Evolutionary conservation across 108 stramenopile species (phyloP), one percentile per base, ranked within the genome.

Genomic region (Cyclostephanos tholiformis): DNA sequence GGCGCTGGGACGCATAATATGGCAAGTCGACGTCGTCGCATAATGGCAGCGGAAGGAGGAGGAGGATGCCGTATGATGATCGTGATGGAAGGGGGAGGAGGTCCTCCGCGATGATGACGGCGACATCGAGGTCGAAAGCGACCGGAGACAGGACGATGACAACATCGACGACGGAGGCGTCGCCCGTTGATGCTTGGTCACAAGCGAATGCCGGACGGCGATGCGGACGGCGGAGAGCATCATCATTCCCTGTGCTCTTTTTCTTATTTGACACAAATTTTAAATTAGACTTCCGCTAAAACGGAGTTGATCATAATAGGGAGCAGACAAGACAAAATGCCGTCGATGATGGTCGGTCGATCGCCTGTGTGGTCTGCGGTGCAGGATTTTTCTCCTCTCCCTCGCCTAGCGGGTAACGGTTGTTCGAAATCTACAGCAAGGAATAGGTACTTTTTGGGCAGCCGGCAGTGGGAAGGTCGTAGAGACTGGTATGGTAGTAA

Each of bases 221-320:
- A 17, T 8, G 62, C 62, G 62, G n/a, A 63, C 35, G 36, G 62
- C 62, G 62, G 62, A 63, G 62, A 63, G 35, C 62, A 63, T 63
- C 39, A 43, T 43, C 35, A 12, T 25, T 25, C 6, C 36, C 35
- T 38, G 44, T 32, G 32, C 4, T 32, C 32, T 32, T 2, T 32
- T 32, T 32, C 2, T 32, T 32, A 32, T 32, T 32, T 32, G n/a
- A n/a, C n/a, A n/a, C n/a, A n/a, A n/a, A n/a, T n/a, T n/a, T n/a
- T n/a, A n/a, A n/a, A n/a, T n/a, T n/a, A n/a, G n/a, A n/a, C n/a
- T n/a, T n/a, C n/a, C n/a, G n/a, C n/a, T n/a, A n/a, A n/a, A n/a
- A n/a, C n/a, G n/a, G n/a, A n/a, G n/a, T n/a, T n/a, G n/a, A n/a
- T n/a, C n/a, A n/a, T n/a, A n/a, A n/a, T n/a, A n/a, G n/a, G n/a